phyloP scores from a whole-genome alignment of 1,284 basidiomycete genomes.

The Naganishia cerealis region DNA sequence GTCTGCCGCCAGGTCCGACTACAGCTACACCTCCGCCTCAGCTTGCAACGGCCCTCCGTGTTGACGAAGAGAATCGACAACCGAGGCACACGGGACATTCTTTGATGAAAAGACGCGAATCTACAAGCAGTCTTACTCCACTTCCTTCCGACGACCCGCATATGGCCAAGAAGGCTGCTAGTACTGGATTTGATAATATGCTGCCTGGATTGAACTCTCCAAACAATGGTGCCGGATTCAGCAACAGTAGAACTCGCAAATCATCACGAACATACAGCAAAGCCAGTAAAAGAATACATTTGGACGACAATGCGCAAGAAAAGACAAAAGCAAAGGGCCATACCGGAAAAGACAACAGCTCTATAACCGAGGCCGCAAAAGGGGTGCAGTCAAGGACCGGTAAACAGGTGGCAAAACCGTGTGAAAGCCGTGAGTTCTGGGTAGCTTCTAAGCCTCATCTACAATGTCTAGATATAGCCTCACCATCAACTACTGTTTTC shows the following conservation, averaged over 20 bases:
- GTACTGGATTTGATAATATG: background rate
- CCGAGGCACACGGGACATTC: background rate
- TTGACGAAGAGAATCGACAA: background rate
- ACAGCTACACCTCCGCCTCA: background rate
- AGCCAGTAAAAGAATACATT: background rate
- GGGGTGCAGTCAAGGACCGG: background rate
- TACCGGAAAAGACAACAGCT: background rate
- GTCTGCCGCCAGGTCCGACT: background rate
- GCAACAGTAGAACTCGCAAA: background rate
- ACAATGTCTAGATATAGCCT: background rate
- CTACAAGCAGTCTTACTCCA: background rate
- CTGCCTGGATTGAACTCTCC: background rate
- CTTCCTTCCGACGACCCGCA: background rate
- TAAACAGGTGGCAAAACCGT: background rate
- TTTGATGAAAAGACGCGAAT: background rate
- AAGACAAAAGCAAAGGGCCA: background rate
- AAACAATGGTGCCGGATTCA: background rate
- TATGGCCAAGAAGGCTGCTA: background rate
- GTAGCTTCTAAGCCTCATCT: background rate
- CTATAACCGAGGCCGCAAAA: background rate
- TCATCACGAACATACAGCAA: conserved; percentile 3
- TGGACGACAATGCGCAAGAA: background rate
- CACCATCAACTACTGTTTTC: background rate
- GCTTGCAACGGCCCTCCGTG: background rate
- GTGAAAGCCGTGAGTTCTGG: background rate